phyloP scores from a whole-genome alignment of 139 green algal species.

The Volvox reticuliferus region DNA sequence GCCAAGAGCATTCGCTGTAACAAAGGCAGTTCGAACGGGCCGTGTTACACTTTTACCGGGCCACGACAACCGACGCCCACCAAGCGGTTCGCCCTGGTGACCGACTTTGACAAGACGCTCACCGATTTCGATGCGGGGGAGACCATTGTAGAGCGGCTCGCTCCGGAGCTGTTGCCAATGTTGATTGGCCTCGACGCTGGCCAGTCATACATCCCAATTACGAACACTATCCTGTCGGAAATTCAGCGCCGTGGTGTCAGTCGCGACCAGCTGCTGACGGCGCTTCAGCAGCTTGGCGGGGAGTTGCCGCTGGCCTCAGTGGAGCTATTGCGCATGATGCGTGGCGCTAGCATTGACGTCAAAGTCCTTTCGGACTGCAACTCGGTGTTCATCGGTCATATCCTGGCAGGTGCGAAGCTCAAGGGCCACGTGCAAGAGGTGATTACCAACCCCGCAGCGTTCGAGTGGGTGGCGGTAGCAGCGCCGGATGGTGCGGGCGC shows the following conservation, averaged over 20 bases:
- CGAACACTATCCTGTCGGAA: constrained; percentile 83
- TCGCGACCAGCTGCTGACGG: constrained; percentile 71
- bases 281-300: constrained; percentile 72
- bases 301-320: constrained; percentile 70
- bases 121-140: constrained; percentile 79
- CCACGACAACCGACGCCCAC: not conserved
- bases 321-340: constrained; percentile 63
- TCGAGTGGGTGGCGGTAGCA: constrained; percentile 59
- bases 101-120: constrained; percentile 90
- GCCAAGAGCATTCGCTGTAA: not conserved
- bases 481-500: not conserved
- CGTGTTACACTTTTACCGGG: not conserved
- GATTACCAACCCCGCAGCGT: constrained; percentile 77
- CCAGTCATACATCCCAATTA: constrained; percentile 80
- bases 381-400: constrained; percentile 80
- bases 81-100: constrained; percentile 68
- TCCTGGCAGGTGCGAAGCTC: constrained; percentile 76
- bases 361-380: constrained; percentile 84
- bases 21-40: not conserved
- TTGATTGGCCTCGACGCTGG: constrained; percentile 60
- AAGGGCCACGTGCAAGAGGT: constrained; percentile 67
- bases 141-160: constrained; percentile 78
- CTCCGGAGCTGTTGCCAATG: constrained; percentile 87
- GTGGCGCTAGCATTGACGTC: constrained; percentile 57
- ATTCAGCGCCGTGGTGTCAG: constrained; percentile 80